phyloP scores from a whole-genome alignment of 1,139 yeast genomes.

The Torulaspora pretoriensis region DNA sequence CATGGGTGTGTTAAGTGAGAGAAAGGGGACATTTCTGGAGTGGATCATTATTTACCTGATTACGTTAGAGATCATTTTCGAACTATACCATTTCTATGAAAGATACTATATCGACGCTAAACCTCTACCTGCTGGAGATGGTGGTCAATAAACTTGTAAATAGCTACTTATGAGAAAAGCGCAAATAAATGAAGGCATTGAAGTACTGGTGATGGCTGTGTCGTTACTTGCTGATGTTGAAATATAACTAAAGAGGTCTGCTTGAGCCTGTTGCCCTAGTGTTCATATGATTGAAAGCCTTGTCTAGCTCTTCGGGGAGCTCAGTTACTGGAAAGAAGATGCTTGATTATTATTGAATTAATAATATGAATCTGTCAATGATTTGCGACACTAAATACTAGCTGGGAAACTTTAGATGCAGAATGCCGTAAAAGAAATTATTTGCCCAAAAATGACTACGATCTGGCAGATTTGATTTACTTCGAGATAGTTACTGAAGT shows the following conservation, averaged over 20 bases:
- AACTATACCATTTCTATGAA: slow-evolving; percentile 54
- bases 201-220: not conserved
- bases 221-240: not conserved
- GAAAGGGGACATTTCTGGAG: slow-evolving; percentile 71
- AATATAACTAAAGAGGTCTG: too few species aligned
- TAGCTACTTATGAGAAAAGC: not conserved
- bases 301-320: too few species aligned
- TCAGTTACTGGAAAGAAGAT: too few species aligned
- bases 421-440: too few species aligned
- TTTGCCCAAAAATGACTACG: too few species aligned
- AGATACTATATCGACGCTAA: slow-evolving; percentile 10
- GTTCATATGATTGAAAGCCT: too few species aligned
- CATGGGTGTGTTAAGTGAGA: slow-evolving; percentile 68
- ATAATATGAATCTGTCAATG: too few species aligned
- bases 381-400: too few species aligned
- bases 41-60: slow-evolving; percentile 84
- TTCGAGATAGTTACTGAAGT: not conserved
- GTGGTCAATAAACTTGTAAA: not conserved
- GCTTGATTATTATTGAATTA: too few species aligned
- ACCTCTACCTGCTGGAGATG: not conserved
- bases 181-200: not conserved
- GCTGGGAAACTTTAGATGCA: too few species aligned
- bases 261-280: too few species aligned
- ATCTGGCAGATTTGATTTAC: not conserved
- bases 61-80: slow-evolving; percentile 80